These are phyloP conservation scores for Rubia tinctorum DNA, from an alignment of 305 asterid genomes.

Conservation along the genomic window DNA sequence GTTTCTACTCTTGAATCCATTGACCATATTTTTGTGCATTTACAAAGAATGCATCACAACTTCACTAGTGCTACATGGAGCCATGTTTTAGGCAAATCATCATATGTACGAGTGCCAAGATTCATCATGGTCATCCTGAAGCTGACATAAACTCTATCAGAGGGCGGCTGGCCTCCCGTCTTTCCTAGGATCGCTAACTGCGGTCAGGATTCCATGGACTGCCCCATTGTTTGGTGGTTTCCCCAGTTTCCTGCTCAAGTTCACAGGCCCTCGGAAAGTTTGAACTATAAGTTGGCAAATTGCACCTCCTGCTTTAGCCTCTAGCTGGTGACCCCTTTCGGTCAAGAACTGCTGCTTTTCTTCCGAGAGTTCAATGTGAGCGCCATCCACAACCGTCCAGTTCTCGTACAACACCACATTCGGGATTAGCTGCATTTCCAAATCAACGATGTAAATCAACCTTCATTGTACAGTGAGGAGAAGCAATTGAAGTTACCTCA, in stretches of 20 bases:
- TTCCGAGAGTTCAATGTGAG: constrained; percentile 69
- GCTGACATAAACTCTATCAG: constrained; percentile 25
- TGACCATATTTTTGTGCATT: no score
- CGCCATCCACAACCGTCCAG: constrained; percentile 78
- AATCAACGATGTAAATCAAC: constrained; percentile 7
- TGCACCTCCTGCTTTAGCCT: constrained; percentile 64
- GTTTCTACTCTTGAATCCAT: neutral
- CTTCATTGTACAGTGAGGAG: neutral
- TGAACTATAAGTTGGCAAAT: constrained; percentile 84
- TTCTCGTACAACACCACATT: constrained; percentile 71
- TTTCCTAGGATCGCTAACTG: constrained; percentile 87
- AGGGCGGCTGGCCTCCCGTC: constrained; percentile 87
- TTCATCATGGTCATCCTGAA: no score
- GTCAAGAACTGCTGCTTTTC: constrained; percentile 51
- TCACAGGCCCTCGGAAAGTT: constrained; percentile 25
- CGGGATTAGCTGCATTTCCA: constrained; percentile 58
- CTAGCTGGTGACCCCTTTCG: constrained; percentile 61
- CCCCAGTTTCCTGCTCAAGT: constrained; percentile 25
- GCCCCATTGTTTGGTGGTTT: constrained; percentile 24
- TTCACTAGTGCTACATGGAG: neutral
- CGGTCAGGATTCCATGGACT: constrained; percentile 60
- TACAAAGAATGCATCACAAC: no score
- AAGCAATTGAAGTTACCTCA: constrained; percentile 38
- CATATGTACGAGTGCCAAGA: neutral
- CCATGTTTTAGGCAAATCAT: neutral